Evolutionary conservation across 441 rosid genomes (phyloP).

Genomic region (Brassica hybrid): DNA sequence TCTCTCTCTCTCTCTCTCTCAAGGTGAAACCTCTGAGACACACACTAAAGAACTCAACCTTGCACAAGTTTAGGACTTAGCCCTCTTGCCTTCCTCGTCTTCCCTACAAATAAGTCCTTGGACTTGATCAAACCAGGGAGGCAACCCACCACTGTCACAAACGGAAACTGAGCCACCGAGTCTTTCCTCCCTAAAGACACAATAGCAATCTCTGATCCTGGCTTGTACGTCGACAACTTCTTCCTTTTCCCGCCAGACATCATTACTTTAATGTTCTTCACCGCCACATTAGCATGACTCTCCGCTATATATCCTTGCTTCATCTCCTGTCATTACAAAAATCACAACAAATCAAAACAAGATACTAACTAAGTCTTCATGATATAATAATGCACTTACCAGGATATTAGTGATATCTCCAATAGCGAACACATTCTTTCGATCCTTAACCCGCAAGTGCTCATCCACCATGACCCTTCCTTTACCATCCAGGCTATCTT

Average conservation of each 20-base stretch:
- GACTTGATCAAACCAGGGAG: slow-evolving; percentile 87
- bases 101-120: slow-evolving; percentile 76
- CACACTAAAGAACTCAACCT: slow-evolving; percentile 14
- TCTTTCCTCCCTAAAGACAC: slow-evolving; percentile 87
- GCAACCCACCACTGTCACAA: slow-evolving; percentile 60
- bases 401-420: slow-evolving; percentile 49
- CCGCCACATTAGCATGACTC: slow-evolving; percentile 63
- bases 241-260: slow-evolving; percentile 57
- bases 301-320: slow-evolving; percentile 87
- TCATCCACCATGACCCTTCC: slow-evolving; percentile 56
- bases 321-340: slow-evolving; percentile 36
- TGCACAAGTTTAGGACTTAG: slow-evolving; percentile 42
- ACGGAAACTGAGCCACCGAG: slow-evolving; percentile 87
- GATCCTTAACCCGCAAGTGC: slow-evolving; percentile 41
- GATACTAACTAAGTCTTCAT: too few species aligned
- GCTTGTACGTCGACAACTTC: slow-evolving; percentile 63
- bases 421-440: slow-evolving; percentile 45
- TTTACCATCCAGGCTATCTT: slow-evolving; percentile 48
- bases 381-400: slow-evolving; percentile 21
- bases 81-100: slow-evolving; percentile 75
- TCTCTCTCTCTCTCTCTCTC: neutral
- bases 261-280: slow-evolving; percentile 72
- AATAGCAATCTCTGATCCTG: slow-evolving; percentile 58
- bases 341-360: too few species aligned
- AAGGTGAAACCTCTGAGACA: neutral